These are phyloP conservation scores for Verticillium nonalfalfae DNA, from an alignment of 2,329 filamentous ascomycete species.

Conservation along the genomic window DNA sequence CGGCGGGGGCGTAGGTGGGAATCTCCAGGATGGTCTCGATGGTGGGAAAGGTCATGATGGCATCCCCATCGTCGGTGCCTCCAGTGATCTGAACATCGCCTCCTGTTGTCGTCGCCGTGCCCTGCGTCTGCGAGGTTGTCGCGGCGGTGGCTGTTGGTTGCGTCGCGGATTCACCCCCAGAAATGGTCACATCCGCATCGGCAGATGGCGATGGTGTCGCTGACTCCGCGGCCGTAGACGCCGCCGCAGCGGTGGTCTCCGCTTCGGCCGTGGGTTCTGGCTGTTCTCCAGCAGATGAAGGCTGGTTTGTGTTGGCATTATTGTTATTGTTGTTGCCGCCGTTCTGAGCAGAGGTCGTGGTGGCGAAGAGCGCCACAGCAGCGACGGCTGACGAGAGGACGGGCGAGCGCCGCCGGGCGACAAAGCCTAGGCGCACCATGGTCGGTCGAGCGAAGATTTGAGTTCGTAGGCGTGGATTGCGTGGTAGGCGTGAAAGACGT, in stretches of 20 bases:
- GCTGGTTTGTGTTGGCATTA: not conserved
- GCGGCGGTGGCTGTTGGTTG: not conserved
- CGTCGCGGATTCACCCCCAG: not conserved
- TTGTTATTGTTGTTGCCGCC: constrained; percentile 2
- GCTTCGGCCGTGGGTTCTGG: constrained; percentile 1
- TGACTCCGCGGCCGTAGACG: constrained; percentile 6
- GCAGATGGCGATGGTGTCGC: constrained; percentile 1
- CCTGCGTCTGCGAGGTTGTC: constrained; percentile 8
- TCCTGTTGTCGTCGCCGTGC: constrained; percentile 8
- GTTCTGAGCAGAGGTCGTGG: constrained; percentile 24
- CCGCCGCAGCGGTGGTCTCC: no score
- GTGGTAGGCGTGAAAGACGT: not conserved
- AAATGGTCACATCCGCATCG: not conserved
- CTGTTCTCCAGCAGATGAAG: constrained; percentile 2
- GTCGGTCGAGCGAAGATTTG: not conserved
- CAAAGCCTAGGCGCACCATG: constrained; percentile 7
- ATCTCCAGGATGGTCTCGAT: constrained; percentile 31
- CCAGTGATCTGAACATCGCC: constrained; percentile 14
- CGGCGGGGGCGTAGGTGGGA: constrained; percentile 61
- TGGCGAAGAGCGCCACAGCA: constrained; percentile 19
- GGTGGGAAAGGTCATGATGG: constrained; percentile 30
- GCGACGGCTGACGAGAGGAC: constrained; percentile 82
- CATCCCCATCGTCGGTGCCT: constrained; percentile 10
- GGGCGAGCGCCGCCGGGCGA: constrained; percentile 6
- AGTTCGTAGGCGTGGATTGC: not conserved